These are phyloP conservation scores for Rutstroemia sp. DNA, from an alignment of 2,329 filamentous ascomycete genomes.

Conservation along the genomic window DNA sequence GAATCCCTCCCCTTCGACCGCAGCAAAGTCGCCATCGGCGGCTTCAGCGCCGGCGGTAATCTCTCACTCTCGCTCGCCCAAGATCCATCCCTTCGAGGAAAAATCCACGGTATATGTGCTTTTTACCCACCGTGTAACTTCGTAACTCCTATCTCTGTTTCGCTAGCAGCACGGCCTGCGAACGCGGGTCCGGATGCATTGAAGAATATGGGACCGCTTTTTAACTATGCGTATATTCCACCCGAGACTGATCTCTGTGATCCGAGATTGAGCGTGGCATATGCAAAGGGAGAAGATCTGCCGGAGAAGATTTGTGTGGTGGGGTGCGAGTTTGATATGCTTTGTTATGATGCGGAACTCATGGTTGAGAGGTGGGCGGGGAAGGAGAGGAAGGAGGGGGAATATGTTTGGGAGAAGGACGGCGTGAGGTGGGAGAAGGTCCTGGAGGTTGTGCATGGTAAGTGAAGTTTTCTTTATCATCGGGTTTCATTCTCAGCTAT, in stretches of 20 bases:
- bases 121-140: slow-evolving; percentile 39
- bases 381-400: slow-evolving; percentile 1
- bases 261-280: slow-evolving; percentile 14
- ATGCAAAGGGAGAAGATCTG: slow-evolving; percentile 13
- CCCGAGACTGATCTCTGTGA: slow-evolving; percentile 15
- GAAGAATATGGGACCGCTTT: slow-evolving; percentile 6
- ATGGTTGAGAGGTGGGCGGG: slow-evolving; percentile 17
- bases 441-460: slow-evolving; percentile 5
- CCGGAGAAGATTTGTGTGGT: slow-evolving; percentile 16
- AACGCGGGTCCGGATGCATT: slow-evolving; percentile 14
- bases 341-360: slow-evolving; percentile 17
- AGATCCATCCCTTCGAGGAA: slow-evolving; percentile 26
- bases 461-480: neutral
- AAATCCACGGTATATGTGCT: slow-evolving; percentile 32
- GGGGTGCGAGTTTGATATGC: slow-evolving; percentile 20
- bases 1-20: slow-evolving; percentile 37
- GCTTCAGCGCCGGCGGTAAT: slow-evolving; percentile 45
- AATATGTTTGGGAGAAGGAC: slow-evolving; percentile 2
- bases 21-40: slow-evolving; percentile 34
- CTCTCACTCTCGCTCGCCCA: slow-evolving; percentile 37
- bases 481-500: neutral
- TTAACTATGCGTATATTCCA: slow-evolving; percentile 17
- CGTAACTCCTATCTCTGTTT: slow-evolving; percentile 23
- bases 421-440: slow-evolving; percentile 8
- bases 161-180: slow-evolving; percentile 24